These are phyloP conservation scores for Globisporangium cederbergense DNA, from an alignment of 352 stramenopile genomes.

Conservation along the genomic window DNA sequence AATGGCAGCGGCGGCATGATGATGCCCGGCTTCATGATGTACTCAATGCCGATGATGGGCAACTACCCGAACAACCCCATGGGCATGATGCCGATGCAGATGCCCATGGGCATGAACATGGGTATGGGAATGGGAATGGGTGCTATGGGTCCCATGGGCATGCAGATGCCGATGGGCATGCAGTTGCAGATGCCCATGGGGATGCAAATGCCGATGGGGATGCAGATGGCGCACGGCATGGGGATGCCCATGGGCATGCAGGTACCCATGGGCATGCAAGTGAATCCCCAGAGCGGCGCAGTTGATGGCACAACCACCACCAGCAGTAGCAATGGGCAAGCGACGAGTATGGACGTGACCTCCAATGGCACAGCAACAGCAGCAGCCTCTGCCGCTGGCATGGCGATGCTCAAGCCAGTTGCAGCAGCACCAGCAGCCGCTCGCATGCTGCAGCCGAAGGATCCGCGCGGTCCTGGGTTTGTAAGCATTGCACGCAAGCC, in stretches of 20 bases:
- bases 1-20: slow-evolving; percentile 45
- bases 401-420: slow-evolving; percentile 27
- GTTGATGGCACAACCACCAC: slow-evolving; percentile 15
- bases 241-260: slow-evolving; percentile 40
- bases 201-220: slow-evolving; percentile 26
- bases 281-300: slow-evolving; percentile 32
- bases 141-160: slow-evolving; percentile 24
- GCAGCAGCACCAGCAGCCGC: slow-evolving; percentile 12
- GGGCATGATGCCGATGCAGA: slow-evolving; percentile 42
- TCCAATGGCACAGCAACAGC: slow-evolving; percentile 9
- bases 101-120: slow-evolving; percentile 32
- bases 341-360: slow-evolving; percentile 1
- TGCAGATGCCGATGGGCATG: slow-evolving; percentile 41
- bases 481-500: slow-evolving; percentile 81
- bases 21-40: slow-evolving; percentile 85
- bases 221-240: slow-evolving; percentile 30
- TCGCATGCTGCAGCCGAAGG: slow-evolving; percentile 44
- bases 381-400: slow-evolving; percentile 9
- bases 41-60: slow-evolving; percentile 75
- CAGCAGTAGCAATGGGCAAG: slow-evolving; percentile 4
- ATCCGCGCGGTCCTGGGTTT: slow-evolving; percentile 34
- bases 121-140: slow-evolving; percentile 19
- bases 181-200: slow-evolving; percentile 33
- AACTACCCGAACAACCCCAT: slow-evolving; percentile 41
- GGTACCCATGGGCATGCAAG: slow-evolving; percentile 22